Evolutionary conservation across 2,329 filamentous ascomycete species (phyloP).

Genomic region (Exophiala spinifera): DNA sequence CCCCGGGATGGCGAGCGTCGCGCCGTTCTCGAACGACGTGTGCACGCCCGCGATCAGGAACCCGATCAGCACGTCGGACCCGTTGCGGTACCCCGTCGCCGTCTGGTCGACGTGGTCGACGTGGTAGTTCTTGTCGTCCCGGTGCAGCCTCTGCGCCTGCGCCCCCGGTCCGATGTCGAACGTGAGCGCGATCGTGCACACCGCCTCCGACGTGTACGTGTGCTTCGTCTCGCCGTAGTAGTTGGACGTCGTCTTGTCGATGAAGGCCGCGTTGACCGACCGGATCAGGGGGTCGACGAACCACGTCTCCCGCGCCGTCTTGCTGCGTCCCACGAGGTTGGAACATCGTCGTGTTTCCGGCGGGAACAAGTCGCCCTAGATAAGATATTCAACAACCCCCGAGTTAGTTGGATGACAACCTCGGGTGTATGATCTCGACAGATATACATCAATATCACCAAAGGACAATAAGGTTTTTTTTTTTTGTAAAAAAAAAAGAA

Average conservation of each 20-base stretch:
- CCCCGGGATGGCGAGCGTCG: constrained; percentile 32
- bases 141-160: constrained; percentile 35
- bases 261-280: constrained; percentile 31
- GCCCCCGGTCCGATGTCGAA: constrained; percentile 36
- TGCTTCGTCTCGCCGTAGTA: constrained; percentile 34
- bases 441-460: too few relatives aligned
- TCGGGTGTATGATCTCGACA: too few relatives aligned
- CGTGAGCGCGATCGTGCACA: constrained; percentile 38
- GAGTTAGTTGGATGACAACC: too few relatives aligned
- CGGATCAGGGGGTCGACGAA: constrained; percentile 34
- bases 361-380: constrained; percentile 10
- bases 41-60: constrained; percentile 29
- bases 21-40: constrained; percentile 34
- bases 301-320: constrained; percentile 36
- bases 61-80: not conserved
- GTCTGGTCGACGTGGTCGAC: constrained; percentile 7
- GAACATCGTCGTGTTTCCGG: constrained; percentile 8
- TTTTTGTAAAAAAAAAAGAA: too few relatives aligned
- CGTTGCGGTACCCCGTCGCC: not conserved
- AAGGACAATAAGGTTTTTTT: too few relatives aligned
- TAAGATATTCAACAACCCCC: too few relatives aligned
- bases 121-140: constrained; percentile 41
- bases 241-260: constrained; percentile 34
- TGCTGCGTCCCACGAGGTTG: constrained; percentile 32
- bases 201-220: constrained; percentile 33